Evolutionary conservation across 1,284 basidiomycete genomes (phyloP).

Genomic region (Athelia sp.): DNA sequence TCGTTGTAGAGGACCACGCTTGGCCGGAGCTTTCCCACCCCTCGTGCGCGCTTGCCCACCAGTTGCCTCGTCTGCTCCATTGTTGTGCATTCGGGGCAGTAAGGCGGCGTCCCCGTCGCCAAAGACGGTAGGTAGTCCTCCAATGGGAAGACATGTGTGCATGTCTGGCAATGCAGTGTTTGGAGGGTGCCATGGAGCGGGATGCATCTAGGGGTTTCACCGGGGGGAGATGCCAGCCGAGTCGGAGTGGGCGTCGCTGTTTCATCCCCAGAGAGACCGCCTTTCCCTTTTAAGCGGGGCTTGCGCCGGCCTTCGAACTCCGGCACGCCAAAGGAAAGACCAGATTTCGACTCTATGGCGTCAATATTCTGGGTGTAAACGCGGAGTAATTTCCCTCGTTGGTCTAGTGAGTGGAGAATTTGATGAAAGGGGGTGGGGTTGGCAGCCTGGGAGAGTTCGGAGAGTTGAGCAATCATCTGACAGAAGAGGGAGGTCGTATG

Average conservation of each 20-base stretch:
- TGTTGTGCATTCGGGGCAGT: slow-evolving; percentile 77
- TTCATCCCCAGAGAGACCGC: slow-evolving; percentile 8
- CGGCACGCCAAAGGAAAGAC: slow-evolving; percentile 75
- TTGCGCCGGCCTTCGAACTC: slow-evolving; percentile 53
- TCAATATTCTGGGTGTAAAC: slow-evolving; percentile 98
- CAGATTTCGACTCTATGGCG: slow-evolving; percentile 81
- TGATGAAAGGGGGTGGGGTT: slow-evolving; percentile 82
- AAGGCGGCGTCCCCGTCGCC: slow-evolving; percentile 56
- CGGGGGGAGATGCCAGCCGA: slow-evolving; percentile 36
- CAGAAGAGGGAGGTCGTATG: slow-evolving; percentile 78
- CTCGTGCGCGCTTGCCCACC: slow-evolving; percentile 77
- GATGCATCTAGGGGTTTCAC: slow-evolving; percentile 72
- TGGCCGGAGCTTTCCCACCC: slow-evolving; percentile 78
- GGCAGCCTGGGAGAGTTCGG: slow-evolving; percentile 68
- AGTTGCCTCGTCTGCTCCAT: slow-evolving; percentile 67
- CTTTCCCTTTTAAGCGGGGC: slow-evolving; percentile 37
- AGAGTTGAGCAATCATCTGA: slow-evolving; percentile 84
- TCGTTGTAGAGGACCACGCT: slow-evolving; percentile 93
- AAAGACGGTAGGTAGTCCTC: slow-evolving; percentile 54
- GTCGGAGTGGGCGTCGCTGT: slow-evolving; percentile 8
- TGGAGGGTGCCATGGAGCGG: slow-evolving; percentile 88
- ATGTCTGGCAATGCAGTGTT: slow-evolving; percentile 77
- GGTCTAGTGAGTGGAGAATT: slow-evolving; percentile 72
- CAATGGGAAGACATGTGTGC: slow-evolving; percentile 68
- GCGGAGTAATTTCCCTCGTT: slow-evolving; percentile 73